Base-by-base conservation (phyloP, 805 yeast genomes). In the Sungouiozyma intestinalis region DNA sequence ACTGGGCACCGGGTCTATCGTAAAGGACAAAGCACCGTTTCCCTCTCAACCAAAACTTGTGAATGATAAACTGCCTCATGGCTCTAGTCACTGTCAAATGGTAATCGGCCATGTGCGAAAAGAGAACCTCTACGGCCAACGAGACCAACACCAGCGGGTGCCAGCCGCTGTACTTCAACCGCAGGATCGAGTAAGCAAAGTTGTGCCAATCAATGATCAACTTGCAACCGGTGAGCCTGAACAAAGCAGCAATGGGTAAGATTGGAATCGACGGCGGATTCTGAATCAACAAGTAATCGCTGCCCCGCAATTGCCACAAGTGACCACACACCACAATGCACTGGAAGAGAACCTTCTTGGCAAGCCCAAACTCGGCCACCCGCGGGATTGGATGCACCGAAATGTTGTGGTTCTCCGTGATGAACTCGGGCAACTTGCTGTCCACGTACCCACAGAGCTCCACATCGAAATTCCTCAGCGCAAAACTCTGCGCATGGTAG, bases 201-300 rank as follows among this genome's bases (percentile, higher is more conserved):
- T 92, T 92, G 62, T 92, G 99, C 98, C 98, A 92, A 63, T 92
- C 99, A 39, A 92, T 75, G 16, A 92, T 71, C 18, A 90, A 62
- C 53, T 73, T 71, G 3, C 88, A 68, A 2, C 77, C 70, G 11
- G 75, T 72, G 35, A 76, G 57, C 44, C 74, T 72, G 55, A 74
- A 77, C 1, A 79, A 17, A 2, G 81, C 72, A 0, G 77, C 70
- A 2, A 88, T 65, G 0, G 83, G 73, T 14, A 92, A 62, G 2
- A 86, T 67, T 0, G 99, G 99, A 38, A 92, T 70, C 3, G 85
- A 76, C 0, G 99, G 99, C 0, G 99, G 99, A 60, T 90, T 92
- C 64, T 83, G 94, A 21, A 92, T 72, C 58, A 90, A 53, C 6
- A 88, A 69, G 52, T 69, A 85, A 46, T 79, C 75, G 16, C 85